Evolutionary conservation across 352 stramenopile genomes (phyloP).

Genomic region (Plasmopara viticola): DNA sequence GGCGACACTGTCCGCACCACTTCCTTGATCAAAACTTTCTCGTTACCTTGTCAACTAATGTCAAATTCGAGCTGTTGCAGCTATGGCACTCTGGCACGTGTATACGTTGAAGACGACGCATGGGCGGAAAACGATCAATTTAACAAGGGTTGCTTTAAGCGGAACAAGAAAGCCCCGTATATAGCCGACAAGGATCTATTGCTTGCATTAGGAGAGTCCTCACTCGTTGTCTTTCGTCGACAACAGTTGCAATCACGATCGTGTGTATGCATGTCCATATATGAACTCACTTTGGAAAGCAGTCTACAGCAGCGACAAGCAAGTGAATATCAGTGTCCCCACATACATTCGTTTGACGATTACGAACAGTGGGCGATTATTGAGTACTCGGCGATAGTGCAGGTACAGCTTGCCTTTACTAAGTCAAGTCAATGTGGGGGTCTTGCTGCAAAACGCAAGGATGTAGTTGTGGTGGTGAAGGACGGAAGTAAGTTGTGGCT

Average conservation of each 20-base stretch:
- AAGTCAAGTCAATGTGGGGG: conserved; percentile 7
- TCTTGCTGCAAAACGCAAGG: conserved; percentile 31
- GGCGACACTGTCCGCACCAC: no score
- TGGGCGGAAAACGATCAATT: conserved; percentile 19
- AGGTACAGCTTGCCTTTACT: conserved; percentile 37
- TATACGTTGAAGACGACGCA: conserved; percentile 21
- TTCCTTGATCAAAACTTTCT: background rate
- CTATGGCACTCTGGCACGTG: conserved; percentile 16
- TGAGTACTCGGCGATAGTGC: conserved; percentile 18
- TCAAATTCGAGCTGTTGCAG: conserved; percentile 12
- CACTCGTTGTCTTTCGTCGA: conserved; percentile 19
- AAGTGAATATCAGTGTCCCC: conserved; percentile 35
- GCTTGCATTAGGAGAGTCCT: conserved; percentile 16
- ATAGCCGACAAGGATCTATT: conserved; percentile 24
- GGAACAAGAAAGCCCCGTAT: conserved; percentile 16
- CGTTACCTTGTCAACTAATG: conserved; percentile 3
- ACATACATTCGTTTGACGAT: conserved; percentile 29
- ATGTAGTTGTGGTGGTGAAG: conserved; percentile 28
- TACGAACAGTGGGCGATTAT: conserved; percentile 27
- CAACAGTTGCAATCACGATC: conserved; percentile 15
- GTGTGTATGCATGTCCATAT: conserved; percentile 21
- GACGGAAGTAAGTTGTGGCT: conserved; percentile 27
- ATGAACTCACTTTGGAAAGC: conserved; percentile 17
- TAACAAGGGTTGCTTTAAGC: conserved; percentile 21
- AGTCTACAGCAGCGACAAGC: conserved; percentile 20